Evolutionary conservation across 1,284 basidiomycete species (phyloP).

Genomic region (Rhodotorula glutinis): DNA sequence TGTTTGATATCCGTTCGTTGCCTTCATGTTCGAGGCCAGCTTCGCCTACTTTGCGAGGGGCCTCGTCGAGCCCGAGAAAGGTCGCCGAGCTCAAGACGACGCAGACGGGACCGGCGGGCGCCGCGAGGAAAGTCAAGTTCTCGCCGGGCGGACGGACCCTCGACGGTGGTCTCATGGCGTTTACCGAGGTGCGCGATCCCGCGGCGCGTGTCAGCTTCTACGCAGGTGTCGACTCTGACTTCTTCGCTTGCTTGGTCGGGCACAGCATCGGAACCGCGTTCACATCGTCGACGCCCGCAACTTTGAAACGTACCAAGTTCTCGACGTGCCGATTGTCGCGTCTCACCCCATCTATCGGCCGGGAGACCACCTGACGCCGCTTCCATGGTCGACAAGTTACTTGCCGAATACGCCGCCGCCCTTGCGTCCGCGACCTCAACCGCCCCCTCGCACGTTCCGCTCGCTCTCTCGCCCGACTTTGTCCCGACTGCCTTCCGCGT

Average conservation of each 20-base stretch:
- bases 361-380: not conserved
- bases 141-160: conserved; percentile 49
- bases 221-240: not conserved
- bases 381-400: no score
- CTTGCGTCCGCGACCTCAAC: conserved; percentile 9
- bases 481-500: not conserved
- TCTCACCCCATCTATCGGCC: not conserved
- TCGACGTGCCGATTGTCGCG: conserved; percentile 53
- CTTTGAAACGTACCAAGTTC: conserved; percentile 67
- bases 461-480: not conserved
- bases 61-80: conserved; percentile 7
- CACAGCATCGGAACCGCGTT: conserved; percentile 66
- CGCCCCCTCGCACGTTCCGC: not conserved
- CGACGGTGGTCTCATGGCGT: conserved; percentile 67
- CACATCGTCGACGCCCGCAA: conserved; percentile 76
- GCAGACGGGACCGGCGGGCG: conserved; percentile 61
- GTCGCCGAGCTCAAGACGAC: conserved; percentile 30
- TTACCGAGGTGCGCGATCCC: conserved; percentile 65
- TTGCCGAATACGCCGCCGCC: not conserved
- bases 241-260: no score
- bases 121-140: conserved; percentile 73
- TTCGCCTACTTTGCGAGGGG: conserved; percentile 1
- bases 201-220: not conserved
- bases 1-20: conserved; percentile 50
- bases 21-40: conserved; percentile 7